These are phyloP conservation scores for Albugo candida DNA, from an alignment of 352 stramenopile species.

Conservation along the genomic window DNA sequence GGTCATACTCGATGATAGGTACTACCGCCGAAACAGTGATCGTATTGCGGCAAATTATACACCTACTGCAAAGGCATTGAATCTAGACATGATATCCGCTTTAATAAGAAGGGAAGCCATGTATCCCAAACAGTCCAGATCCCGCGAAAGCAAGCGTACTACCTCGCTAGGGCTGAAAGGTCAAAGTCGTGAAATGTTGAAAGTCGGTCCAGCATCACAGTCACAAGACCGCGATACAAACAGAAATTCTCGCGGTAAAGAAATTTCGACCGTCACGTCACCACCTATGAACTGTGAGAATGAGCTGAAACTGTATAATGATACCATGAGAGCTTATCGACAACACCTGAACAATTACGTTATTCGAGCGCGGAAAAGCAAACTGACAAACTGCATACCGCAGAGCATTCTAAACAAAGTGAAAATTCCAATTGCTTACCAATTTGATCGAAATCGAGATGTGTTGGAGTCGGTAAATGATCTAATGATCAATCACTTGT, in stretches of 20 bases:
- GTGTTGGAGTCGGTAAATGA: constrained; percentile 45
- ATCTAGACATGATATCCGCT: constrained; percentile 45
- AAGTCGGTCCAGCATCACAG: constrained; percentile 23
- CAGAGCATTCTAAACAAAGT: constrained; percentile 41
- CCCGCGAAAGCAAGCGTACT: not conserved
- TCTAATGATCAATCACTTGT: constrained; percentile 41
- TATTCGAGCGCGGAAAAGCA: constrained; percentile 19
- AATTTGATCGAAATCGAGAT: constrained; percentile 14
- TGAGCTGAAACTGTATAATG: constrained; percentile 55
- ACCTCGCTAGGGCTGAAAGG: not conserved
- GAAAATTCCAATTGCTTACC: constrained; percentile 37
- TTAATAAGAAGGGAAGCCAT: constrained; percentile 27
- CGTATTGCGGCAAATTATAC: constrained; percentile 63
- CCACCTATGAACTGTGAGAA: constrained; percentile 53
- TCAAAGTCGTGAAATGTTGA: not conserved
- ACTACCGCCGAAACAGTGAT: constrained; percentile 67
- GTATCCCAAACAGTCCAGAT: not conserved
- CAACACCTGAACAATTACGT: constrained; percentile 55
- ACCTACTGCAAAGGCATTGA: constrained; percentile 32
- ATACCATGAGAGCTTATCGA: constrained; percentile 72
- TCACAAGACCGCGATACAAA: constrained; percentile 17
- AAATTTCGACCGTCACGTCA: constrained; percentile 10
- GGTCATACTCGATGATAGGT: constrained; percentile 25
- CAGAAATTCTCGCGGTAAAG: not conserved
- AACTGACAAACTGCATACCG: constrained; percentile 39